Evolutionary conservation across 2,329 filamentous ascomycete species (phyloP), one percentile per base, ranked within the genome.

Genomic region (Sporothrix mexicana): DNA sequence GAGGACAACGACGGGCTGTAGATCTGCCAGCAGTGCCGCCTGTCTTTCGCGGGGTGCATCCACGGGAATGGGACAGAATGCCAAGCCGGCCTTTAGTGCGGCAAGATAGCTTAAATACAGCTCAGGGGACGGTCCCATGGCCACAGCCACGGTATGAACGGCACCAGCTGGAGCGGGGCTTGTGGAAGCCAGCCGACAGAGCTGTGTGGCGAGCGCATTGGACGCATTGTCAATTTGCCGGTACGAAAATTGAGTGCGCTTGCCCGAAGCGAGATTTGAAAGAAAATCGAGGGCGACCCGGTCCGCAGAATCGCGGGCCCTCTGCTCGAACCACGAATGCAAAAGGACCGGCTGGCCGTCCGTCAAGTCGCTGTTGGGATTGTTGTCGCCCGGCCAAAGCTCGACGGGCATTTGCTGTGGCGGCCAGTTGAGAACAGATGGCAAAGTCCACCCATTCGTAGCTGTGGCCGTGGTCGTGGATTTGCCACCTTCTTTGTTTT

Each of bases 21-120:
- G 17, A 51, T 68, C 64, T 4, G 64, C 64, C 64, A 82, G 73
- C 12, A 81, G 77, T 30, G 78, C 77, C 8, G 53, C 64, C 2
- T 78, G 73, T 51, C 80, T 75, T 49, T 79, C 77, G 12, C 64
- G 64, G 2, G 81, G 81, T 0, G 78, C 79, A 62, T 83, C 81
- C 43, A 80, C 76, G 0, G 81, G 79, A n/a, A 83, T 76, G 1
- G 81, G 81, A 64, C 77, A 82, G 71, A 82, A 82, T 9, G 80
- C 79, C 47, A 77, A 73, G 25, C 80, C 81, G 15, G 80, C 78
- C 72, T 82, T 82, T 15, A 82, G 75, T 73, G 78, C 74, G 23
- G 76, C 81, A 8, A 82, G 77, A 67, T 82, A 82, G 15, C 79
- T 78, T 30, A 81, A 77, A 71, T 82, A 83, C 3, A 83, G 77